Evolutionary conservation across 108 stramenopile genomes (phyloP), one percentile per base, ranked within the genome.

Genomic region (Aurantiochytrium sp.): DNA sequence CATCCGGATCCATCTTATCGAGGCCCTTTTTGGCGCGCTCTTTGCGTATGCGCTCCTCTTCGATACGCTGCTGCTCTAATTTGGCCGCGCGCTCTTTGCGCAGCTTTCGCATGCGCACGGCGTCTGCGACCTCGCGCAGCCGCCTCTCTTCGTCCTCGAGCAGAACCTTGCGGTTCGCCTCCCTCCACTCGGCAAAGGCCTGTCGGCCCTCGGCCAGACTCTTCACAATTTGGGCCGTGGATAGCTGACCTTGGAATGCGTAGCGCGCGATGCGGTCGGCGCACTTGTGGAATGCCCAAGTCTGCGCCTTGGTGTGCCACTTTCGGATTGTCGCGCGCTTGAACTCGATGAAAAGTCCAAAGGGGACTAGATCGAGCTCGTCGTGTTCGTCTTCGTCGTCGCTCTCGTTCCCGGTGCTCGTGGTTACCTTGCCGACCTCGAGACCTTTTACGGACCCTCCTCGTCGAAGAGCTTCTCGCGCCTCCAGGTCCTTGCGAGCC

Each of bases 1-100:
- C 73, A 81, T 81, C 45, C 32, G 39, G 42, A 81, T 81, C 73
- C 42, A 81, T 41, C 45, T 48, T 41, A 24, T 81, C 73, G 45
- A 81, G 73, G 6, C 73, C 73, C 39, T 48, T 41, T 1, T 48
- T 41, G 42, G 73, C 73, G 27, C 73, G 39, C 45, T 81, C 73
- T 19, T 48, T 6, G 6, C 45, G 39, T 12, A 48, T 24, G 24
- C 45, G 21, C 45, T 48, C 39, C 45, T 81, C 73, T 2, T 81
- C 42, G 27, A 81, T 48, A 21, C 73, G 73, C n/a, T 41, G 42
- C 30, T 81, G 42, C 73, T 81, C 73, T 6, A 48, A 12, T 30
- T 81, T 81, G n/a, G 39, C 45, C 73, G 21, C 73, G 6, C 73
- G 39, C 6, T 81, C 42, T 24, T 81, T 48, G n/a, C 73, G 73